Evolutionary conservation across 306 rosid genomes (phyloP).

Genomic region (Potentilla sterilis): DNA sequence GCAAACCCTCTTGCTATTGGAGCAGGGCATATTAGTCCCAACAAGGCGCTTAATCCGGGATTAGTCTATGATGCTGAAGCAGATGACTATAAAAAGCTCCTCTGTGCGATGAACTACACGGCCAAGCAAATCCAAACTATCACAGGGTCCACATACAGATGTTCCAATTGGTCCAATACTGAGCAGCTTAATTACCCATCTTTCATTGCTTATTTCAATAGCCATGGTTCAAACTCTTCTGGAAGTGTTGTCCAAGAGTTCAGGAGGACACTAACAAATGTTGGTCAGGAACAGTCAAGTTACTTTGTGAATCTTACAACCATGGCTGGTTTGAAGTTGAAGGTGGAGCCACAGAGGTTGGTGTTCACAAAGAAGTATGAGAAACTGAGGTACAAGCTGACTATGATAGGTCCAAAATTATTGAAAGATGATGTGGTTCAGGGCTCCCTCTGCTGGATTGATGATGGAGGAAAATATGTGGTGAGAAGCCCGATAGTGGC

Average conservation of each 20-base stretch:
- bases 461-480: no score
- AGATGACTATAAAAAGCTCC: slow-evolving; percentile 13
- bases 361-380: no score
- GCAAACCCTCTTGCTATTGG: slow-evolving; percentile 19
- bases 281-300: no score
- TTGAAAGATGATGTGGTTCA: no score
- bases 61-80: slow-evolving; percentile 15
- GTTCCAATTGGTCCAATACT: background rate
- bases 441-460: no score
- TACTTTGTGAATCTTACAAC: no score
- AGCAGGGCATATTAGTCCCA: slow-evolving; percentile 18
- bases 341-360: no score
- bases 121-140: slow-evolving; percentile 15
- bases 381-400: no score
- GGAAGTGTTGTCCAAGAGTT: slow-evolving; percentile 8
- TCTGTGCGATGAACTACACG: slow-evolving; percentile 21
- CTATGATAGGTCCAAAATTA: no score
- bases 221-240: slow-evolving; percentile 6
- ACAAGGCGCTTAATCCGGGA: slow-evolving; percentile 20
- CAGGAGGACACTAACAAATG: no score
- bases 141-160: slow-evolving; percentile 1
- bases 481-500: no score
- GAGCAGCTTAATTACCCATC: slow-evolving; percentile 23
- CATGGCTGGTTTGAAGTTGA: no score
- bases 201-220: slow-evolving; percentile 23